A percentile compares a stretch with the other conserved stretches of the same genome.
Conservation (phyloP, 169 alveolate species). For the Babesia bigemina region DNA sequence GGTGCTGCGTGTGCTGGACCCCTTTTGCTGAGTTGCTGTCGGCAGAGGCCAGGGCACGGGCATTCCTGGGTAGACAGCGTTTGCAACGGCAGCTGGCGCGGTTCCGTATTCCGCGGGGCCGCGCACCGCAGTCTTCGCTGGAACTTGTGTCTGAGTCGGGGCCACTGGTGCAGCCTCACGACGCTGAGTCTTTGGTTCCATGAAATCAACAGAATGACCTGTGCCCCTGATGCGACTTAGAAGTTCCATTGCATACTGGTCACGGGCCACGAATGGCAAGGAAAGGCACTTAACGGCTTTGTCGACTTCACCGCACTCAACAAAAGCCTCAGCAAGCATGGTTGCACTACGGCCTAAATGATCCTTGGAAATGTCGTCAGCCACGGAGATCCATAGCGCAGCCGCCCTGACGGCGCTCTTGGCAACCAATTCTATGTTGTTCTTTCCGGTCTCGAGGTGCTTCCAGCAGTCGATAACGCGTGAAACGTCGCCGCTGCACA, state of each 20-base stretch:
- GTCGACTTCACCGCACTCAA: constrained; percentile 47
- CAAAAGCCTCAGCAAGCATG: constrained; percentile 58
- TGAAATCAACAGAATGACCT: not conserved
- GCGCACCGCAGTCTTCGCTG: not conserved
- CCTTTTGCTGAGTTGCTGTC: constrained; percentile 84
- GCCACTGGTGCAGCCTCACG: constrained; percentile 1
- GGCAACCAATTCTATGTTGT: constrained; percentile 18
- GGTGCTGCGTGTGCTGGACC: constrained; percentile 63
- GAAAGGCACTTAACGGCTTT: constrained; percentile 56
- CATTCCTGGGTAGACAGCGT: constrained; percentile 86
- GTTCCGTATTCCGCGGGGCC: constrained; percentile 31
- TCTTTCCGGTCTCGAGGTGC: constrained; percentile 37
- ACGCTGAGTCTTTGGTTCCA: not conserved
- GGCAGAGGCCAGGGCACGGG: constrained; percentile 90
- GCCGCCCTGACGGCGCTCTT: constrained; percentile 36
- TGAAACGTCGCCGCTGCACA: constrained; percentile 79
- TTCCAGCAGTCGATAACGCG: constrained; percentile 79
- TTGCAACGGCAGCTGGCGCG: constrained; percentile 86
- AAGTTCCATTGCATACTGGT: constrained; percentile 12
- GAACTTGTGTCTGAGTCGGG: not conserved
- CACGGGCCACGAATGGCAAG: constrained; percentile 27
- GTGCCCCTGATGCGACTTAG: constrained; percentile 20
- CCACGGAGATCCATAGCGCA: constrained; percentile 26
- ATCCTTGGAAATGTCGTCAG: constrained; percentile 9
- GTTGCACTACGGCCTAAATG: constrained; percentile 25